Percentiles rank a stretch among this genome's conserved stretches.
Evolutionary conservation across 495 filamentous ascomycete species (phyloP).

Genomic region (Lasiosphaeria miniovina): DNA sequence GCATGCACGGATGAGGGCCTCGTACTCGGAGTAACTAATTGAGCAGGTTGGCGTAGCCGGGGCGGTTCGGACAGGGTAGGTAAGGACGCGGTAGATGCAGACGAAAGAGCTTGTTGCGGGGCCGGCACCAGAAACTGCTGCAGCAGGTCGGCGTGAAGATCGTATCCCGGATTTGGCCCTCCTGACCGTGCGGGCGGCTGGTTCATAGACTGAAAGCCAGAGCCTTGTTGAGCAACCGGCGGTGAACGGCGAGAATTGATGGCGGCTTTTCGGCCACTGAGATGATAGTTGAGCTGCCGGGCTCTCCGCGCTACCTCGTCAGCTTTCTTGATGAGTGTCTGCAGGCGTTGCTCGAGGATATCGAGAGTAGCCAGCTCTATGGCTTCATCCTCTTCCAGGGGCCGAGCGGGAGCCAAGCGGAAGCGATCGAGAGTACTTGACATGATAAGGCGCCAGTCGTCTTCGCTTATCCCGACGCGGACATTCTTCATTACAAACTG

Average conservation of each 20-base stretch:
- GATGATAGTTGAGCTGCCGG: conserved; percentile 75
- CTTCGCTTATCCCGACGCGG: conserved; percentile 81
- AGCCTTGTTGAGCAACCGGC: not conserved
- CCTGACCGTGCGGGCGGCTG: conserved; percentile 6
- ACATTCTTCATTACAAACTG: conserved; percentile 79
- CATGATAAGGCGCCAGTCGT: conserved; percentile 77
- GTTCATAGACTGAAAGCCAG: conserved; percentile 22
- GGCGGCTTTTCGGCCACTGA: conserved; percentile 70
- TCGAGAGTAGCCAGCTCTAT: conserved; percentile 81
- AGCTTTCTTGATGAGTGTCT: conserved; percentile 70
- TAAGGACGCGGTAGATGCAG: conserved; percentile 6
- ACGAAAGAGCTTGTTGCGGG: conserved; percentile 14
- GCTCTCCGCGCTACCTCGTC: conserved; percentile 77
- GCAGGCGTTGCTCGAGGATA: conserved; percentile 73
- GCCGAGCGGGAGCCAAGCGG: conserved; percentile 65
- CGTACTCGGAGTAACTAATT: conserved; percentile 5
- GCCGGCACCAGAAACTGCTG: conserved; percentile 38
- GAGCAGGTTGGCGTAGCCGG: not conserved
- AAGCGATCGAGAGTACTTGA: conserved; percentile 82
- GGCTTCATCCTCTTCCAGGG: conserved; percentile 80
- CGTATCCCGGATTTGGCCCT: conserved; percentile 28
- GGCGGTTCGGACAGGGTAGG: conserved; percentile 5
- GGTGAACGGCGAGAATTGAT: conserved; percentile 44
- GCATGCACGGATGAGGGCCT: conserved; percentile 27
- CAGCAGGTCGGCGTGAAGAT: conserved; percentile 41